Conservation (phyloP, 768 basidiomycete genomes). For the Mycena crocata region DNA sequence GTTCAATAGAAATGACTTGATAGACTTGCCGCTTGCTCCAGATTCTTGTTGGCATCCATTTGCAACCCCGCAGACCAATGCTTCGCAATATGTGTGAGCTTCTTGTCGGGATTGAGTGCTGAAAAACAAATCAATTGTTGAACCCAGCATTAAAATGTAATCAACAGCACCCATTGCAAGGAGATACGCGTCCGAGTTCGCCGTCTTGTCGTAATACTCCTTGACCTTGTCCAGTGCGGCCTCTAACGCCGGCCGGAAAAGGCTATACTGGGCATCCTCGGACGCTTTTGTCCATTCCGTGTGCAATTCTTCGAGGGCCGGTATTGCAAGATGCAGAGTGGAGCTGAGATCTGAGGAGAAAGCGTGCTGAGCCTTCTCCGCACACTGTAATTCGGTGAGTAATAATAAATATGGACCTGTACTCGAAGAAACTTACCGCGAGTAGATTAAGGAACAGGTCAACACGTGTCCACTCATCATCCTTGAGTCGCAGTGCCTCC, state of each 20-base stretch:
- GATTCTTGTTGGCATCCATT: not conserved
- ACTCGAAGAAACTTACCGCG: conserved; percentile 20
- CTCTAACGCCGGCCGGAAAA: conserved; percentile 39
- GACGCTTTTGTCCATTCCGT: conserved; percentile 35
- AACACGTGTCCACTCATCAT: conserved; percentile 38
- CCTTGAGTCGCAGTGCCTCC: conserved; percentile 23
- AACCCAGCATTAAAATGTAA: not conserved
- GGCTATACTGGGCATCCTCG: conserved; percentile 28
- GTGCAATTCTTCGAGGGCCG: conserved; percentile 44
- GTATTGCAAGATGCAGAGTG: conserved; percentile 42
- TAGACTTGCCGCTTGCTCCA: not conserved
- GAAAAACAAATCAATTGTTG: not conserved
- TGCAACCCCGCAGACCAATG: not conserved
- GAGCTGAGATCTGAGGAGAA: conserved; percentile 44
- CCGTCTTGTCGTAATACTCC: conserved; percentile 6
- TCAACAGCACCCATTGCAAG: conserved; percentile 3
- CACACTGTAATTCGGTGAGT: conserved; percentile 30
- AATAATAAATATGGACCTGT: not conserved
- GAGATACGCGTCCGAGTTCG: not conserved
- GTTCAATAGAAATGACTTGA: not conserved
- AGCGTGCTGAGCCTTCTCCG: conserved; percentile 44
- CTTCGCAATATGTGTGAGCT: not conserved
- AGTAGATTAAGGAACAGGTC: conserved; percentile 35
- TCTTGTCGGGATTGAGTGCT: conserved; percentile 8
- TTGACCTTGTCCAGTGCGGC: conserved; percentile 12